Base-by-base conservation (phyloP, 169 alveolate genomes). In the Babesia ovata region DNA sequence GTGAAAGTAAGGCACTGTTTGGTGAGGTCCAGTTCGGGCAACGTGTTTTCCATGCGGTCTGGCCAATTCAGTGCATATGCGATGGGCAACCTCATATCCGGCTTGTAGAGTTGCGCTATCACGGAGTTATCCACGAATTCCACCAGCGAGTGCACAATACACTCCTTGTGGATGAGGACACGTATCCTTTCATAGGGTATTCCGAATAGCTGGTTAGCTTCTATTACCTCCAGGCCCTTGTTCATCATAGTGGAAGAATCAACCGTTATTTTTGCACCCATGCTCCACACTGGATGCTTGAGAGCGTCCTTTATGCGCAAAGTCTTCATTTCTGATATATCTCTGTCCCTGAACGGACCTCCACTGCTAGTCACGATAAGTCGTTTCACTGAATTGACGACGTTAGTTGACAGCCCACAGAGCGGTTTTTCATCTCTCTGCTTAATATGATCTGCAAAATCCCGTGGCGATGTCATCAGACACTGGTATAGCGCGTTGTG, bases 181-280 rank as follows among this genome's bases (percentile, higher is more conserved):
- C 84, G 85, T 10, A 93, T 91, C 63, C 66, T 24, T 45, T 91
- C 87, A 59, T 86, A 84, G 46, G 93, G 86, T 16, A 84, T 44
- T 24, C 94, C 96, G 67, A 93, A 92, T 21, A 90, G 87, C 33
- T 82, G 84, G 88, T 93, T 94, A 0, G 95, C 94, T 62, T 92
- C 96, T 14, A 93, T 85, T 16, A 93, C 95, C 73, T 93, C 95
- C 50, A 93, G 70, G 14, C 95, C 95, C 54, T 93, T 93, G 77
- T 93, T 93, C 96, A 93, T 93, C 93, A 93, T 76, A 0, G 96
- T 93, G 19, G 96, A 94, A 13, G 95, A 91, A 70, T 93, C 96
- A 19, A 93, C 84, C 28, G 95, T 90, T 42, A 93, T 93, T 85
- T 93, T 93, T 21, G 93, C 86, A 7, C 96, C 96, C 96, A 93